Evolutionary conservation across 192 early-diverging fungal species (phyloP).

Genomic region (Umbelopsis sp.): DNA sequence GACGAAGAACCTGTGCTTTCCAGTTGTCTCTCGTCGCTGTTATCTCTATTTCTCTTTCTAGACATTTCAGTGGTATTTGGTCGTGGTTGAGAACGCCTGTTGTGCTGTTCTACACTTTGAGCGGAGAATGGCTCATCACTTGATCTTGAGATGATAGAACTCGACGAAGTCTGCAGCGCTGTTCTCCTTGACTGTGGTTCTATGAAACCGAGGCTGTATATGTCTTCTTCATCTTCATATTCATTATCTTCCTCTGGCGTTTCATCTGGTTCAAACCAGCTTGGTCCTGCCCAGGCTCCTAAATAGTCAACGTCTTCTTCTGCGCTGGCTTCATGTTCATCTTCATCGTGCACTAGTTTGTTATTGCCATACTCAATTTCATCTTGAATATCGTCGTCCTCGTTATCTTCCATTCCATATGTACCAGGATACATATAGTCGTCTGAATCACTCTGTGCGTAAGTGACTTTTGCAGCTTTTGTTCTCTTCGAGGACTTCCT

Average conservation of each 20-base stretch:
- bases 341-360: background rate
- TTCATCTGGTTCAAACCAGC: background rate
- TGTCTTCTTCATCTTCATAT: background rate
- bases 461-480: background rate
- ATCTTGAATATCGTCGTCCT: background rate
- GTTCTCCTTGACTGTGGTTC: background rate
- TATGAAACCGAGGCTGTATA: background rate
- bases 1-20: background rate
- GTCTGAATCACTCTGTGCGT: background rate
- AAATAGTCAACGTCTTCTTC: background rate
- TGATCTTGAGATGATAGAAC: background rate
- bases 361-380: conserved; percentile 14
- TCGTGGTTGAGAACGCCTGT: background rate
- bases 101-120: background rate
- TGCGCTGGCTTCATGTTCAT: background rate
- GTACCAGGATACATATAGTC: conserved; percentile 4
- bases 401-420: background rate
- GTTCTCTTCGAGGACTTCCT: background rate
- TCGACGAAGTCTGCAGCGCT: background rate
- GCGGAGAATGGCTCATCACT: background rate
- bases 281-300: background rate
- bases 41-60: background rate
- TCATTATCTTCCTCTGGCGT: background rate
- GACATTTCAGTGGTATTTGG: background rate
- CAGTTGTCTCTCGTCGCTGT: background rate